Base-by-base conservation (phyloP, 2,329 filamentous ascomycete genomes). In the Talaromyces sp. region DNA sequence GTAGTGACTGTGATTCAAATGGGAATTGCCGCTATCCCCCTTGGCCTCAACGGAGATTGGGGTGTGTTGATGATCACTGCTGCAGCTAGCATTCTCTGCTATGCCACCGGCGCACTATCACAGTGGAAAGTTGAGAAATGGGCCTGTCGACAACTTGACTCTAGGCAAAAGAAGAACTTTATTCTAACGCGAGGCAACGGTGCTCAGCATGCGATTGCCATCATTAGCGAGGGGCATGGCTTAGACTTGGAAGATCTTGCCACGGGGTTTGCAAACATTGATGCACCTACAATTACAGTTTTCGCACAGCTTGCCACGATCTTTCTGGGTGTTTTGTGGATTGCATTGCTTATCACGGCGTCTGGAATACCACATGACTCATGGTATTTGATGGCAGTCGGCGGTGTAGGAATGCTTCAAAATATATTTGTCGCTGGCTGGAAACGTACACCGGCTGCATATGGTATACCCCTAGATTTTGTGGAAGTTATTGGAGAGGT, bases 111-210 rank as follows among this genome's bases (percentile, higher is more conserved):
- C 0, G 62, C 68, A 2, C 65, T 82, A 4, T 68, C 71, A 5
- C 78, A 81, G 64, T 81, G 78, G 78, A 67, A 64, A 22, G 65
- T 63, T 10, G 80, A 82, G 66, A 82, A 81, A 64, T 78, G 75
- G 72, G 70, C 75, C 0, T 78, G 74, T 64, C 71, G 75, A 17
- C 63, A 60, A 2, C 62, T 67, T 6, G 64, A 66, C n/a, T 53
- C 52, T 39, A 52, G 60, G 52, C 33, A 17, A 32, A 65, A 67
- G 17, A 71, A 74, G 56, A 73, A 66, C 0, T 65, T 73, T n/a
- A 60, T 73, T 2, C 61, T 81, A 10, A 80, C 77, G 0, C 62
- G 68, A 0, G 78, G 80, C 1, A 80, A 79, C 63, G 79, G 78
- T 5, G 66, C 64, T 11, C 73, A 73, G 59, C 71, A 80, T 66